Evolutionary conservation across 164 flowering plant species (phyloP), one percentile per base, ranked within the genome.

Genomic region (Nymphaea thermarum): DNA sequence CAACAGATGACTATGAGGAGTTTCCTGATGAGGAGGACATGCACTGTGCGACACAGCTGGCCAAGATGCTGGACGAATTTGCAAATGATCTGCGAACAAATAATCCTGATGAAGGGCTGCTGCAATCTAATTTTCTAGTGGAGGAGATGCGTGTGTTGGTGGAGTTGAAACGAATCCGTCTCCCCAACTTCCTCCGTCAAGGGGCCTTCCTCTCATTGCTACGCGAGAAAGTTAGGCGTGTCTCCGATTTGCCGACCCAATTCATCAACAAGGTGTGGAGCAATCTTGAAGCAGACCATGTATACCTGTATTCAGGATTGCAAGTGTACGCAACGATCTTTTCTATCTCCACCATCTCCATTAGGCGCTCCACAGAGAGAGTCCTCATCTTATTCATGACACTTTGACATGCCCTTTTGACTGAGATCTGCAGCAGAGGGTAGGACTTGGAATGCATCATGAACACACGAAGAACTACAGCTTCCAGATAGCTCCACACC

Each of bases 341-440:
- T 69, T 81, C 79, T 82, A 75, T 81, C n/a, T 81, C 76, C 6
- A 77, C 69, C 2, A 74, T 44, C 65, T 81, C 84, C 69, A n/a
- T 67, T 2, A 75, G 70, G 2, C 71, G 67, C 3, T 55, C 55
- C 3, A 65, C 4, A 5, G 80, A 75, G 16, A 51, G n/a, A 3
- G 62, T 65, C 66, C 64, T 77, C 71, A 70, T 61, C 69, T 71
- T 64, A 4, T n/a, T 43, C 6, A 75, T 62, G 44, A 79, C 72
- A 67, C 59, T 70, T 0, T 41, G 69, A 0, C 65, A 69, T 4
- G 79, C 80, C 43, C 82, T 60, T 44, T 60, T 74, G 0, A 44
- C 53, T 0, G 71, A 59, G 0, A 69, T 18, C 14, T 66, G 75
- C 8, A 81, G 66, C 44, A 67, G 78, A 1, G 77, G 82, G 36